phyloP scores from a whole-genome alignment of 371 early-diverging fungal species.

The Mucor velutinosus region DNA sequence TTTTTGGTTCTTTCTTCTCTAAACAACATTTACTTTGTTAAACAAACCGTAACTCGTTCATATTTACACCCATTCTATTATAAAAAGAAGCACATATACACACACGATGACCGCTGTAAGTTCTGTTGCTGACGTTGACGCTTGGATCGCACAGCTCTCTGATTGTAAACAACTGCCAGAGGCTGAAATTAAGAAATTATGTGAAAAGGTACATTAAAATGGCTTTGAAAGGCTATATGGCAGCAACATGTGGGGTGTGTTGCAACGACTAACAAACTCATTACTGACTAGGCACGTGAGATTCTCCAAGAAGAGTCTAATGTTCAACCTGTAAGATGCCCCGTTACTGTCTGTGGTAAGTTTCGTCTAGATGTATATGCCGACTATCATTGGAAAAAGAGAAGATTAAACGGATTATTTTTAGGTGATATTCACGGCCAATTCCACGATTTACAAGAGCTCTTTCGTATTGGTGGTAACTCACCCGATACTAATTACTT shows the following conservation, averaged over 20 bases:
- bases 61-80: not conserved
- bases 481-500: slow-evolving; percentile 97
- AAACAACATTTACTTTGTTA: not conserved
- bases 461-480: slow-evolving; percentile 98
- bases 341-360: slow-evolving; percentile 95
- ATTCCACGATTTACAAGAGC: slow-evolving; percentile 97
- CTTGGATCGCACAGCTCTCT: slow-evolving; percentile 89
- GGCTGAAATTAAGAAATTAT: slow-evolving; percentile 91
- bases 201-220: slow-evolving; percentile 76
- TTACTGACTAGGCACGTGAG: slow-evolving; percentile 77
- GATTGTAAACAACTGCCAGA: slow-evolving; percentile 93
- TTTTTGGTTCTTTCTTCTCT: slow-evolving; percentile 3
- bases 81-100: not conserved
- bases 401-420: not conserved
- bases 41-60: not conserved
- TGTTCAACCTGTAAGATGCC: slow-evolving; percentile 92
- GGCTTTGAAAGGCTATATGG: not conserved
- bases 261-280: not conserved
- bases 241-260: not conserved
- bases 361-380: not conserved
- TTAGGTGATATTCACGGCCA: slow-evolving; percentile 96
- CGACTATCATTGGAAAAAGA: not conserved
- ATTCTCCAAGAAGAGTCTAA: slow-evolving; percentile 94
- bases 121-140: slow-evolving; percentile 66
- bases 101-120: slow-evolving; percentile 42